A percentile compares a stretch with the other conserved stretches of the same genome.
Conservation (phyloP, 2,329 filamentous ascomycete genomes). For the Apiospora hydei region DNA sequence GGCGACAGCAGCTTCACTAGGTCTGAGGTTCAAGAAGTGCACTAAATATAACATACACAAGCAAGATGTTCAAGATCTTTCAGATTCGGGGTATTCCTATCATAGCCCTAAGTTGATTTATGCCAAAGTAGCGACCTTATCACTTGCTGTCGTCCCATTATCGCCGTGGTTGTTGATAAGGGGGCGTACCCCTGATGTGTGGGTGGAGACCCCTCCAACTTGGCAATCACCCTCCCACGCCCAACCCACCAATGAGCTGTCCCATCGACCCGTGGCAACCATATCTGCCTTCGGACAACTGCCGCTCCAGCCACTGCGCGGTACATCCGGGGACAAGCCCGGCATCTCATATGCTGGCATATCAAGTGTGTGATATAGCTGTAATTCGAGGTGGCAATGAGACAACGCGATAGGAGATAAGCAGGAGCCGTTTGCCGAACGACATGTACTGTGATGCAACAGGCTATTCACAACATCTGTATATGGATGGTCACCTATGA, state of each 20-base stretch:
- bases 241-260: neutral
- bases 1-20: neutral
- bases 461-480: neutral
- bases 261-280: neutral
- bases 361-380: neutral
- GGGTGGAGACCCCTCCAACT: conserved; percentile 4
- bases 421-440: neutral
- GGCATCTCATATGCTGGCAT: neutral
- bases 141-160: neutral
- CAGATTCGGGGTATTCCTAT: neutral
- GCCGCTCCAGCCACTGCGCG: neutral
- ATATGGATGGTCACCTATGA: too few species aligned
- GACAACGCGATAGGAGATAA: neutral
- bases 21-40: neutral
- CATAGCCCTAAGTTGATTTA: neutral
- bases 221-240: neutral
- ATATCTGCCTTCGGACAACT: neutral
- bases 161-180: neutral
- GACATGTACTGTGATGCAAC: neutral
- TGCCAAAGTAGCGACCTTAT: neutral
- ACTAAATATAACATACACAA: too few species aligned
- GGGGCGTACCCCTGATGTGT: neutral
- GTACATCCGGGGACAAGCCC: neutral
- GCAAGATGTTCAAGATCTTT: neutral
- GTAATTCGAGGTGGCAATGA: neutral